phyloP scores from a whole-genome alignment of 176 grass and related monocot species.

The Oryza rufipogon region DNA sequence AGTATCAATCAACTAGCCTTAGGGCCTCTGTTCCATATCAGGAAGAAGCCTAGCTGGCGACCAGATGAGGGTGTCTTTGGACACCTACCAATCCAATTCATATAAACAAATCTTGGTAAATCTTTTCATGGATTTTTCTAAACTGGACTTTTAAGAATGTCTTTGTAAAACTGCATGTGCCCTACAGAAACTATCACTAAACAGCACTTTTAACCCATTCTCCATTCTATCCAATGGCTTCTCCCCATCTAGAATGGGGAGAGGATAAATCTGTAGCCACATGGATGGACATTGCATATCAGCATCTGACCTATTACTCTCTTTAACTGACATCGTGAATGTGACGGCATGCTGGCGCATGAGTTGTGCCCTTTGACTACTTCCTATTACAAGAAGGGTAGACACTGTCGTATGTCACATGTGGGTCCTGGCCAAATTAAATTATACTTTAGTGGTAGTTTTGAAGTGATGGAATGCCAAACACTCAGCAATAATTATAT shows the following conservation, averaged over 20 bases:
- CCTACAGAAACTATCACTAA: background rate
- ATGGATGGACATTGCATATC: background rate
- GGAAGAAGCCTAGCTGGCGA: background rate
- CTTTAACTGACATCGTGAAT: background rate
- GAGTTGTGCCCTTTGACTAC: background rate
- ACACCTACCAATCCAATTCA: background rate
- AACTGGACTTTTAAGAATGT: background rate
- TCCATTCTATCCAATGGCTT: background rate
- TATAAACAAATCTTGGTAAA: background rate
- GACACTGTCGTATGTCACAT: background rate
- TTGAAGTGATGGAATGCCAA: constrained; percentile 8
- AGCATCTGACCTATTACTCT: background rate
- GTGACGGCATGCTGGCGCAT: background rate
- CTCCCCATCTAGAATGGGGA: background rate
- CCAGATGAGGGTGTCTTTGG: background rate
- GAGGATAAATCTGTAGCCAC: too few species aligned
- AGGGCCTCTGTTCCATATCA: background rate
- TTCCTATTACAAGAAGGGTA: background rate
- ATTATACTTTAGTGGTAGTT: background rate
- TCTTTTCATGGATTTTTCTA: background rate
- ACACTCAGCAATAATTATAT: background rate
- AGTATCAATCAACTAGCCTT: background rate
- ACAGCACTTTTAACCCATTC: background rate
- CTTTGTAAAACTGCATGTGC: background rate
- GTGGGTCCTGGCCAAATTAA: background rate